Evolutionary conservation across 1,284 basidiomycete genomes (phyloP), one percentile per base, ranked within the genome.

Genomic region (Mrakiaceae sp.): DNA sequence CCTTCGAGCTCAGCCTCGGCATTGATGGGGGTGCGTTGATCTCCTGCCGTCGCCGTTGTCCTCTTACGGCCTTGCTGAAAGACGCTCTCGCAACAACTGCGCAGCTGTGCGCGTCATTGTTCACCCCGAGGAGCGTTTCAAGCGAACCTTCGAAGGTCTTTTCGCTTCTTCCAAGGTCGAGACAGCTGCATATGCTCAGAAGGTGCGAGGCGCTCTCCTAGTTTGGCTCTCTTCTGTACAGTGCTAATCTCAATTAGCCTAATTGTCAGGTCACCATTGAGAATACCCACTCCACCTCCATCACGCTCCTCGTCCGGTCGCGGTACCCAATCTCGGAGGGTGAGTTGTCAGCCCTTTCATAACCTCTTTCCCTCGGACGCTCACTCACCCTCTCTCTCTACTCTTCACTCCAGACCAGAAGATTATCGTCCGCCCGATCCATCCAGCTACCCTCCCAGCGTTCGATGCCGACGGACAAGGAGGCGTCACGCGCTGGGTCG

Each of bases 1-100:
- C 74, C 12, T 83, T 85, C 74, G 72, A 73, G 43, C 83, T 82
- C 72, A 80, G 80, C 5, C 78, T 84, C n/a, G 83, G 83, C 27
- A 74, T 78, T 40, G 83, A 84, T 8, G 43, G 43, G 47, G 51
- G 60, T 54, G 50, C n/a, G 58, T 51, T 39, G 27, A 40, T 46
- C n/a, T 14, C 6, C n/a, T 59, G 4, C 0, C 10, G 10, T 51
- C 47, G 48, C 6, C 27, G 14, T 4, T 14, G 44, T 7, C 9
- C 14, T 11, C 27, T 27, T 27, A 27, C 27, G 27, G 27, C 27
- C 27, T n/a, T 54, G 12, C 14, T 16, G 12, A 27, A 4, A 54
- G 27, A 16, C 12, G 14, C 12, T 40, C 42, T 27, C 27, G 27
- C 27, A 27, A 27, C 27, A 27, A 27, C 27, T 27, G 27, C 71